Base-by-base conservation (phyloP, 2,329 filamentous ascomycete genomes). In the Allantophomopsis lycopodina region DNA sequence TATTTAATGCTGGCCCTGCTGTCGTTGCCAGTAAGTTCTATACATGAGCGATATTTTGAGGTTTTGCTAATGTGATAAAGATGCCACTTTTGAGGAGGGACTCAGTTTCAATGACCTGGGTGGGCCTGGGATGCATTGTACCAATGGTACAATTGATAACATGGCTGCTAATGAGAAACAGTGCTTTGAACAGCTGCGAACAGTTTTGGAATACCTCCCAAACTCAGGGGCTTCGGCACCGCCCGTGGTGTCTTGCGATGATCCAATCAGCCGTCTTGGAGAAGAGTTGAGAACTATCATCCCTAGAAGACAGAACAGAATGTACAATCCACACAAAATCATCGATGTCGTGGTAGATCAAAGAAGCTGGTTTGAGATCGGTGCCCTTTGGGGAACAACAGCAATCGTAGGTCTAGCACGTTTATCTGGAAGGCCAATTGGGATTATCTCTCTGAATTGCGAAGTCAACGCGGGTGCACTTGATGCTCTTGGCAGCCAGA, bases 91-190 rank as follows among this genome's bases (percentile, higher is more conserved):
- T 46, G 75, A 79, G 50, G 76, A 79, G 57, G 74, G 67, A 0
- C 54, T 79, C 2, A 66, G 61, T 4, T 69, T 76, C 36, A 65
- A 64, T 11, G 72, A 78, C 45, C 60, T 79, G 0, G 75, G 76
- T 3, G 76, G 76, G 0, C 72, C 75, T 0, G 58, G 57, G 15
- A 68, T 79, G 54, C 75, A 80, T 49, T 77, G 73, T 47, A 71
- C 69, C 1, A 80, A 80, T 42, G 76, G 76, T 0, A 80, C 75
- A 0, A 77, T 79, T 37, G 76, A 80, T 44, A 80, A 79, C 39
- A 59, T 78, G 2, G 75, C 75, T 0, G 60, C 63, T 4, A 67
- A 74, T 43, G 75, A 80, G 51, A 60, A 61, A n/a, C 72, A 68
- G 32, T 76, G 73, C 44, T 79, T 77, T 43, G 66, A 71, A 47